Evolutionary conservation across 1,139 yeast species (phyloP).

Genomic region (Geotrichum aggregatum): DNA sequence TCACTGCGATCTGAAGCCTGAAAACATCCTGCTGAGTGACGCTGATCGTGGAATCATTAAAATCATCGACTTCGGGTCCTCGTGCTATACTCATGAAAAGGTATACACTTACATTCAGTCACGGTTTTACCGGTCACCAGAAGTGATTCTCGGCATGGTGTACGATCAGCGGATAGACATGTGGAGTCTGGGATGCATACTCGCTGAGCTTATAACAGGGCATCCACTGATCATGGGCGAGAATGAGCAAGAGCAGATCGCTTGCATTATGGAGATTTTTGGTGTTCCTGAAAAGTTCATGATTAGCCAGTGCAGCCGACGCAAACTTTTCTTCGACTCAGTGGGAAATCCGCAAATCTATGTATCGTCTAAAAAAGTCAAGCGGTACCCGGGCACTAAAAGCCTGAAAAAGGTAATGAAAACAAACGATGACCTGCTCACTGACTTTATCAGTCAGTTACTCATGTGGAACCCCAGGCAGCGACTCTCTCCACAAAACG

Average conservation of each 20-base stretch:
- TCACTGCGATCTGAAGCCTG: constrained; percentile 93
- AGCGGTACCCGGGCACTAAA: constrained; percentile 36
- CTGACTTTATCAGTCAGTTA: constrained; percentile 38
- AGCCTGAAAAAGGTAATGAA: constrained; percentile 31
- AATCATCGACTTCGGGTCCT: constrained; percentile 94
- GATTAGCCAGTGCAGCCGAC: constrained; percentile 40
- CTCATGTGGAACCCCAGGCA: constrained; percentile 56
- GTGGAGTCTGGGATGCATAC: constrained; percentile 74
- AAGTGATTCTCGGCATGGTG: constrained; percentile 73
- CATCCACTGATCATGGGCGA: constrained; percentile 66
- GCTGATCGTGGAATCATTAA: constrained; percentile 81
- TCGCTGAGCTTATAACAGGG: constrained; percentile 64
- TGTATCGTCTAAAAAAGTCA: constrained; percentile 36
- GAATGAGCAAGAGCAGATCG: constrained; percentile 63
- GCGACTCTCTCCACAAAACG: constrained; percentile 45
- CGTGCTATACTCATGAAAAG: constrained; percentile 88
- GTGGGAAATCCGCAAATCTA: constrained; percentile 41
- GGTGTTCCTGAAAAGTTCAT: constrained; percentile 54
- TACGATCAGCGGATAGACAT: constrained; percentile 68
- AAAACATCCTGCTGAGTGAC: constrained; percentile 75
- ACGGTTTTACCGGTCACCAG: constrained; percentile 91
- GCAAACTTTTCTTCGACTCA: constrained; percentile 42
- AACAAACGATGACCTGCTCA: constrained; percentile 36
- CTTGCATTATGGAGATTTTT: constrained; percentile 53
- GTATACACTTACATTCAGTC: constrained; percentile 93